Conservation (phyloP, 2,329 filamentous ascomycete genomes). For the Talaromyces sp. region DNA sequence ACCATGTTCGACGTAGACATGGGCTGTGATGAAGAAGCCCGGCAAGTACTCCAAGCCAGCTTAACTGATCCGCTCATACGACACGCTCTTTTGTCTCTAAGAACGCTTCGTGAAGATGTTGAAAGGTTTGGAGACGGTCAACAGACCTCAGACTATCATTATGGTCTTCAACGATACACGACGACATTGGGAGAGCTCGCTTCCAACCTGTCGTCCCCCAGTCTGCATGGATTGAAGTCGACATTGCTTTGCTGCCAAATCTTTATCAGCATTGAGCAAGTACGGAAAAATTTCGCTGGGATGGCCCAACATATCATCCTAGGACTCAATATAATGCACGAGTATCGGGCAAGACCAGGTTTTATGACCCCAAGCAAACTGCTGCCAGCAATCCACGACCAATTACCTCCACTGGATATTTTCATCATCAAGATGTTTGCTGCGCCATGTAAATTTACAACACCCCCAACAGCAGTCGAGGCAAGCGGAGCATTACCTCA, state of each 20-base stretch:
- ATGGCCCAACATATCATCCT: conserved; percentile 15
- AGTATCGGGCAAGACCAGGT: conserved; percentile 12
- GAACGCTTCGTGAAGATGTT: conserved; percentile 12
- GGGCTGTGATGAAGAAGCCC: conserved; percentile 14
- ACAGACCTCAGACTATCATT: neutral
- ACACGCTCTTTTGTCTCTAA: conserved; percentile 14
- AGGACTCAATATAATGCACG: conserved; percentile 16
- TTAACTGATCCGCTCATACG: conserved; percentile 13
- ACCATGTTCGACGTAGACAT: conserved; percentile 12
- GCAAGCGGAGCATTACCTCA: neutral
- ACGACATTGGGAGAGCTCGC: conserved; percentile 9
- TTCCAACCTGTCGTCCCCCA: conserved; percentile 10
- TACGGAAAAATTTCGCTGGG: conserved; percentile 3
- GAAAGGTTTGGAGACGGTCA: conserved; percentile 9
- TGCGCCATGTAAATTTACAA: conserved; percentile 15
- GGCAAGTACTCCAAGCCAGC: conserved; percentile 14
- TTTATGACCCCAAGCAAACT: conserved; percentile 1
- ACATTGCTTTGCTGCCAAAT: conserved; percentile 17
- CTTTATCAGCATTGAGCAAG: conserved; percentile 18
- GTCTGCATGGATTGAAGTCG: conserved; percentile 8
- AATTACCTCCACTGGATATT: conserved; percentile 13
- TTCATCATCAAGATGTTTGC: conserved; percentile 17
- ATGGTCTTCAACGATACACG: conserved; percentile 14
- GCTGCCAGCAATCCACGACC: conserved; percentile 1
- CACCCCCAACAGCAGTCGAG: neutral